Evolutionary conservation across 2,329 filamentous ascomycete species (phyloP), one percentile per base, ranked within the genome.

Genomic region (Nectriaceae sp.): DNA sequence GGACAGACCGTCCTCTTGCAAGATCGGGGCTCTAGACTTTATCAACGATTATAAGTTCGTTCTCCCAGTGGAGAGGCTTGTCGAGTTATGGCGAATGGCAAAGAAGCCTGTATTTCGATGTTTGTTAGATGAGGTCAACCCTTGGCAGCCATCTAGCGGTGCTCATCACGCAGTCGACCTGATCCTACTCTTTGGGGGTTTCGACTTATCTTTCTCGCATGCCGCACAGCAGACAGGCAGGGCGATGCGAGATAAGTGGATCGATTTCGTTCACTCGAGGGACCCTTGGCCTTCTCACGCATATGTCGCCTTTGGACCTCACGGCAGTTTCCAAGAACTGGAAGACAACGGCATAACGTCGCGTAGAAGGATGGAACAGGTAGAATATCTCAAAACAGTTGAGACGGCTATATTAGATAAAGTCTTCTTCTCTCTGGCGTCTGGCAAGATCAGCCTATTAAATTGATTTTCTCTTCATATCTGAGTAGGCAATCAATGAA

Each of bases 161-260:
- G 63, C 74, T 10, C 74, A 77, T 36, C 74, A 77, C 52, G 74
- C 70, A 0, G 70, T 77, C 11, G 75, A 77, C 50, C 57, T 77
- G 6, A 48, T 76, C 1, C 68, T 74, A 31, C 59, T 76, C 0
- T 77, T 76, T 43, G 71, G 66, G 1, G 69, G 69, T 0, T 57
- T 73, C 10, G 69, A 73, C 46, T 48, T 73, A 0, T 64, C 64
- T 0, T 68, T 68, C 29, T 70, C 68, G 16, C 59, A 62, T 2
- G 57, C 62, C 1, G 72, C 72, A 6, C 55, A 65, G 13, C 47
- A 46, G 1, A 66, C 73, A 4, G 66, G 68, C 1, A 45, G 56
- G 21, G 63, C 68, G 15, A 70, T 76, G 70, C 66, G 71, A 21
- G 57, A 54, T 21, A 61, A 66, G 15, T 75, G 72, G 72, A 65